Evolutionary conservation across 2,329 filamentous ascomycete species (phyloP).

Genomic region (Pestalotiopsis sp.): DNA sequence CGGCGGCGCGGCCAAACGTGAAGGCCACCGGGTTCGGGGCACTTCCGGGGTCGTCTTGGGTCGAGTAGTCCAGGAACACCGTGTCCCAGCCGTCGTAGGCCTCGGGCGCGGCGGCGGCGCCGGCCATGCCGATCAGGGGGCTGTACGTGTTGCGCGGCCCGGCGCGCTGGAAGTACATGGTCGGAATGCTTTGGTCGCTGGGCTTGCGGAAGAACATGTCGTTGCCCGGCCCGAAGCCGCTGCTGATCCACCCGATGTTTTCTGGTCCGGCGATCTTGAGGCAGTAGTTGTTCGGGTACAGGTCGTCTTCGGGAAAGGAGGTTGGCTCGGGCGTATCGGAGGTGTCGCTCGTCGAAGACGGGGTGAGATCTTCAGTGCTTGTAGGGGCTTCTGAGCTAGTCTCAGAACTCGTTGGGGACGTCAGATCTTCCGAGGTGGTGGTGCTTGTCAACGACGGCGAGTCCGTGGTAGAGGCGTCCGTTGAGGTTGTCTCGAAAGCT

Average conservation of each 20-base stretch:
- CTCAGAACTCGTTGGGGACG: background rate
- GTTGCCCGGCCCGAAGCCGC: background rate
- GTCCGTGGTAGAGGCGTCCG: background rate
- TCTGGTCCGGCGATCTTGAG: background rate
- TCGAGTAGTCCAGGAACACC: background rate
- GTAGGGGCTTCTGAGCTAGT: background rate
- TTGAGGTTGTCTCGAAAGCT: background rate
- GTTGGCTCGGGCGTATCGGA: background rate
- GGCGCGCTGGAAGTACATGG: background rate
- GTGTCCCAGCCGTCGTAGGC: background rate
- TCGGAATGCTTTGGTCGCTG: background rate
- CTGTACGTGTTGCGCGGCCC: background rate
- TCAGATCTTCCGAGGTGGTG: background rate
- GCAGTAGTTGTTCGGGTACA: background rate
- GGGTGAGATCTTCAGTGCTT: background rate
- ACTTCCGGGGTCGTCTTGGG: background rate
- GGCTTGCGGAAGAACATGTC: background rate
- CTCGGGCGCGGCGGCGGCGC: background rate
- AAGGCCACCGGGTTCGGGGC: background rate
- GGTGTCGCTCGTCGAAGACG: background rate
- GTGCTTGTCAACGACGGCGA: background rate
- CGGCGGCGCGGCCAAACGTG: background rate
- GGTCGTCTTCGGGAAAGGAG: background rate
- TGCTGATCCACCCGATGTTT: background rate
- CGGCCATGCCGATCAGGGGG: background rate